Conservation (phyloP, 164 flowering plant species). For the Annona squamosa region DNA sequence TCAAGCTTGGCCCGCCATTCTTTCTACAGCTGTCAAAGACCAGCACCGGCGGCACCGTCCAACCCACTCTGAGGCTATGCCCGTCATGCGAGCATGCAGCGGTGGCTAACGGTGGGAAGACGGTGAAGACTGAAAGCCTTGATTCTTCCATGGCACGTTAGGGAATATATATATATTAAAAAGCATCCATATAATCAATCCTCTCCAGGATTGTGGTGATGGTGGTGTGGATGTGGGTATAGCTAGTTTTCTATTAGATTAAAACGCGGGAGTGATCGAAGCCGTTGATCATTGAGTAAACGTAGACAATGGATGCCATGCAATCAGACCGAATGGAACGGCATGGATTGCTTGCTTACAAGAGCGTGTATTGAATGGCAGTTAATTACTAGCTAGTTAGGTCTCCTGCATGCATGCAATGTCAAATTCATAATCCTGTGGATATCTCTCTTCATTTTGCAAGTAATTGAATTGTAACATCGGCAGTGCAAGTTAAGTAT, state of each 20-base stretch:
- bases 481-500: neutral
- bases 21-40: conserved; percentile 20
- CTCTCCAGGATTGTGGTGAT: neutral
- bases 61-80: conserved; percentile 16
- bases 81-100: conserved; percentile 22
- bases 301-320: too few species aligned
- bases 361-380: too few species aligned
- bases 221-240: neutral
- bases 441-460: neutral
- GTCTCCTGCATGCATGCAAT: too few species aligned
- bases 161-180: neutral
- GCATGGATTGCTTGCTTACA: too few species aligned
- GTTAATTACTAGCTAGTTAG: too few species aligned
- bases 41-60: neutral
- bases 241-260: neutral
- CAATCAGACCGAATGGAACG: too few species aligned
- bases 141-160: conserved; percentile 5
- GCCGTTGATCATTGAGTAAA: neutral
- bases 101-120: conserved; percentile 4
- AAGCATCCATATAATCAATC: neutral
- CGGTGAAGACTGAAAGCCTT: neutral
- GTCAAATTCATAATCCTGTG: neutral
- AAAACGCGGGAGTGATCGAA: neutral
- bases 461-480: neutral
- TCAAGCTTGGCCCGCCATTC: conserved; percentile 13